Base-by-base conservation (phyloP, 352 stramenopile genomes). In the Pythium dissimile region DNA sequence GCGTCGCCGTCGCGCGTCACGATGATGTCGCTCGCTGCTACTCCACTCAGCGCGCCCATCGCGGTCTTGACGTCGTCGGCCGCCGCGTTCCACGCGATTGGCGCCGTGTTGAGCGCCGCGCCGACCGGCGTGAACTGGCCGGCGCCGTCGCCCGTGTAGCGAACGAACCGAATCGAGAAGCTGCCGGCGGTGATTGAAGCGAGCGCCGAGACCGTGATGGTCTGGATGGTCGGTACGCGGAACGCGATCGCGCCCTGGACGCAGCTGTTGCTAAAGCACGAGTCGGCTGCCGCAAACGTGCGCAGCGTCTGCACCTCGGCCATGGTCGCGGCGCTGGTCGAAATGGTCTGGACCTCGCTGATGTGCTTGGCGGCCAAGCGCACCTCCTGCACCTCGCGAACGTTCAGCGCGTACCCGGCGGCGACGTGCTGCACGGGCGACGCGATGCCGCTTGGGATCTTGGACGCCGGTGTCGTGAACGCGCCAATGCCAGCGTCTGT, bases 1-100 rank as follows among this genome's bases (percentile, higher is more conserved):
- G 37, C 75, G 64, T 94, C 82, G 16, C 82, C 84, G 30, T 89
- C 80, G 16, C 82, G 78, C 2, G 80, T 94, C 6, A 94, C 82
- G 5, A 91, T 38, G 21, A 94, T 73, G 43, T 94, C 84, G 8
- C 52, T 57, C 0, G 63, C 37, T 5, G 51, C 55, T 4, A 94
- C 35, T 5, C 62, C 71, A 34, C 59, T 49, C 16, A 84, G 67
- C 0, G 41, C 28, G 1, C 73, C 59, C 41, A 92, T 49, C 1
- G 65, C 69, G 0, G 39, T 54, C 32, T 71, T 49, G 7, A 93
- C 64, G 0, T 57, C 43, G 24, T 7, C 60, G 1, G 81, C 72
- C 16, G 62, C 26, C 0, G 79, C 72, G 21, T 83, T 61, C 70
- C 69, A 93, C 0, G 46, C 8, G 23, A 90, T 80, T 11, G 64